phyloP scores from a whole-genome alignment of 257 asterid species.

The Solanum chiquidenum region DNA sequence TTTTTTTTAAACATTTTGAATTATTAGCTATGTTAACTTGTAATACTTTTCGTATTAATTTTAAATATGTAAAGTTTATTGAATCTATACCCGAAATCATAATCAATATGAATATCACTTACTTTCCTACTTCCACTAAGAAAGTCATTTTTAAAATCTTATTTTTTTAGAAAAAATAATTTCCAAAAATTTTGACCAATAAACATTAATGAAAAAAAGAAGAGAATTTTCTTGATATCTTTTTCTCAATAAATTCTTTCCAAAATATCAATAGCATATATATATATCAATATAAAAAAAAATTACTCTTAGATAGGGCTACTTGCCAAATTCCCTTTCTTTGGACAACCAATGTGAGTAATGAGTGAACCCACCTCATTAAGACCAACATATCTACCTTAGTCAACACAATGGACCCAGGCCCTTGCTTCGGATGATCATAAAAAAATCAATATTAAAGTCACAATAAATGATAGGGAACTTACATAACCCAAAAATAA shows the following conservation, averaged over 20 bases:
- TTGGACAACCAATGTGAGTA: neutral
- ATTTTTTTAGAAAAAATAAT: too few species aligned
- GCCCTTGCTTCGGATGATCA: neutral
- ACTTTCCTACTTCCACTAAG: neutral
- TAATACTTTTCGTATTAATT: neutral
- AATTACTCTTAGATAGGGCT: neutral
- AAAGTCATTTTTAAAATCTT: too few species aligned
- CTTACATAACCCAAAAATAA: neutral
- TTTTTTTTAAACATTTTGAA: too few species aligned
- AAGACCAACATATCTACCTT: neutral
- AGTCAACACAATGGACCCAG: neutral
- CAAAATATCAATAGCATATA: neutral
- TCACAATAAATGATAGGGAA: neutral
- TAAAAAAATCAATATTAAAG: neutral
- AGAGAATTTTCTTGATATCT: neutral
- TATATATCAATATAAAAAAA: too few species aligned
- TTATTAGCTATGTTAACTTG: neutral
- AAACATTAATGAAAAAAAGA: neutral
- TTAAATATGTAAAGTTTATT: neutral
- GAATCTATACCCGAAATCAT: neutral
- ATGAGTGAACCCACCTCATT: neutral
- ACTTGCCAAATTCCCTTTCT: neutral
- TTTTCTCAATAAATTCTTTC: neutral
- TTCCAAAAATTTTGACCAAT: neutral
- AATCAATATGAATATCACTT: neutral